A percentile compares a stretch with the other conserved stretches of the same genome.
Conservation (phyloP, 257 asterid species). For the Capsicum chinense region DNA sequence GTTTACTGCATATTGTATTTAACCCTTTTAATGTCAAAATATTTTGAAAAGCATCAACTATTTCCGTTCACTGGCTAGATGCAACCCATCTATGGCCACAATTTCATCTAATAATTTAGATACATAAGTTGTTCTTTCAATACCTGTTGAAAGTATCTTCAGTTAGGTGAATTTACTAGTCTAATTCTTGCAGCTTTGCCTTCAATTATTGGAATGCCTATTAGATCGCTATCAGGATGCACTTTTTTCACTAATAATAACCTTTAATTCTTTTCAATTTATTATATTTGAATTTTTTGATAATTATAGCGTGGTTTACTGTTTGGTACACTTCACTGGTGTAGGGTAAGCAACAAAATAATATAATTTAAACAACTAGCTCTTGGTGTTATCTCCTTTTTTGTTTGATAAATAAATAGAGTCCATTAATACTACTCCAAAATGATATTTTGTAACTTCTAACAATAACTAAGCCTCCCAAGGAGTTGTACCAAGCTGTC, state of each 20-base stretch:
- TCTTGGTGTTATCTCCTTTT: neutral
- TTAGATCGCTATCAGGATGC: slow-evolving; percentile 63
- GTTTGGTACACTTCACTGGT: neutral
- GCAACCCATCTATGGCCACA: too few relatives aligned
- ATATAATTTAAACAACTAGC: neutral
- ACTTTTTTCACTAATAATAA: slow-evolving; percentile 63
- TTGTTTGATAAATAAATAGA: neutral
- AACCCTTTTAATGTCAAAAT: too few relatives aligned
- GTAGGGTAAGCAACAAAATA: neutral
- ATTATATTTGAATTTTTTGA: neutral
- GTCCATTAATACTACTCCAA: slow-evolving; percentile 7
- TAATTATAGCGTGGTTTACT: neutral
- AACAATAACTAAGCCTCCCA: slow-evolving; percentile 12
- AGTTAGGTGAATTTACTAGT: slow-evolving; percentile 1
- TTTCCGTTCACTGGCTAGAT: too few relatives aligned
- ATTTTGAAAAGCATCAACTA: too few relatives aligned
- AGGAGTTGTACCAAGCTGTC: neutral
- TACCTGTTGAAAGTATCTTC: slow-evolving; percentile 24
- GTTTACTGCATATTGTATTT: too few relatives aligned
- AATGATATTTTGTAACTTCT: neutral
- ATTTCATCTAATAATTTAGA: neutral
- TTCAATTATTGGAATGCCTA: slow-evolving; percentile 87
- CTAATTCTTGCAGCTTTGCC: slow-evolving; percentile 75
- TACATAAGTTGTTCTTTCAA: slow-evolving; percentile 13
- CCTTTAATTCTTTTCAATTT: slow-evolving; percentile 5